Conservation (phyloP, 768 basidiomycete species). For the Harrya chromipes region DNA sequence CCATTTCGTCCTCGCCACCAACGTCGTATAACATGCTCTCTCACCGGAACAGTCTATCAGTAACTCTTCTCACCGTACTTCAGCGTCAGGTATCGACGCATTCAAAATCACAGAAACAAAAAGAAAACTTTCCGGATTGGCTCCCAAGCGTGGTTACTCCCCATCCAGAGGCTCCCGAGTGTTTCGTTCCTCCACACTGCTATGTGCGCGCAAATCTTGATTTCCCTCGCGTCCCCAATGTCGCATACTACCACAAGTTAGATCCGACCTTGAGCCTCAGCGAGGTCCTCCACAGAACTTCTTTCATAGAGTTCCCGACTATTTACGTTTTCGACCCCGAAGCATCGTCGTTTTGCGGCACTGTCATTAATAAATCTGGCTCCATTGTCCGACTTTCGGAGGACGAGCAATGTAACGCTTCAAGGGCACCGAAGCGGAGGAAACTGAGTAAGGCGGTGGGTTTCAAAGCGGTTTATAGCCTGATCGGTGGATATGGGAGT, state of each 20-base stretch:
- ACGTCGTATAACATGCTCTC: slow-evolving; percentile 54
- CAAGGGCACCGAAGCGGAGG: slow-evolving; percentile 49
- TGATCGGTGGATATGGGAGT: slow-evolving; percentile 62
- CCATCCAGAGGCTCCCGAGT: slow-evolving; percentile 53
- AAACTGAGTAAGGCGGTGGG: slow-evolving; percentile 52
- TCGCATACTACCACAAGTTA: slow-evolving; percentile 52
- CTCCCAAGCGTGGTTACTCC: slow-evolving; percentile 48
- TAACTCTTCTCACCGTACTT: slow-evolving; percentile 49
- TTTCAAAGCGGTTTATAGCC: slow-evolving; percentile 51
- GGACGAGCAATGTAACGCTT: slow-evolving; percentile 22
- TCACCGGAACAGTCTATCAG: slow-evolving; percentile 55
- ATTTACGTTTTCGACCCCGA: slow-evolving; percentile 69
- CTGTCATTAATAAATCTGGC: slow-evolving; percentile 55
- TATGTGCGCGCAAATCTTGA: slow-evolving; percentile 50
- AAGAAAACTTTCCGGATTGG: slow-evolving; percentile 54
- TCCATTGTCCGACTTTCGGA: slow-evolving; percentile 21
- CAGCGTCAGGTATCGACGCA: slow-evolving; percentile 38
- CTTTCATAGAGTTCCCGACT: slow-evolving; percentile 82
- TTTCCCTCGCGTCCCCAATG: slow-evolving; percentile 23
- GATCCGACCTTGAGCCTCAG: slow-evolving; percentile 48
- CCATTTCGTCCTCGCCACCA: slow-evolving; percentile 34
- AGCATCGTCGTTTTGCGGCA: slow-evolving; percentile 52
- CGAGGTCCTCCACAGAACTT: slow-evolving; percentile 50
- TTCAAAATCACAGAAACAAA: slow-evolving; percentile 40
- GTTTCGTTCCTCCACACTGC: slow-evolving; percentile 56